phyloP scores from a whole-genome alignment of 2,329 filamentous ascomycete species.

The Verticillium nonalfalfae region DNA sequence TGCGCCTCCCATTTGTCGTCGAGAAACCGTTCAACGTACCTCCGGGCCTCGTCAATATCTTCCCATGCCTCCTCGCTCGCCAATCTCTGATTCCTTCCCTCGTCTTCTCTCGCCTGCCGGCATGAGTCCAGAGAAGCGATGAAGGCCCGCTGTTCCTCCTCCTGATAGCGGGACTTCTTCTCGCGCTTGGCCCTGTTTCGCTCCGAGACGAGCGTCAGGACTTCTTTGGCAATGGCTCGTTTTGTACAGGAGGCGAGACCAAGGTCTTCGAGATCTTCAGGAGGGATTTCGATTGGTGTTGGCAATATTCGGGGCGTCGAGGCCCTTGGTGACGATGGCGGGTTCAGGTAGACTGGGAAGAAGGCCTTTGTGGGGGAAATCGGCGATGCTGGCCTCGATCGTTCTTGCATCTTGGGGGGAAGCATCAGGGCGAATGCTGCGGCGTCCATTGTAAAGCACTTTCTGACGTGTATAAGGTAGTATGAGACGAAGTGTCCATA shows the following conservation, averaged over 20 bases:
- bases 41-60: not conserved
- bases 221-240: not conserved
- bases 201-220: not conserved
- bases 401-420: not conserved
- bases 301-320: not conserved
- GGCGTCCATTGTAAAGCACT: not conserved
- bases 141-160: not conserved
- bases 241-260: not conserved
- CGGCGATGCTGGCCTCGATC: not conserved
- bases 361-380: not conserved
- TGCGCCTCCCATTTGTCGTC: not conserved
- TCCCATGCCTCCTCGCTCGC: not conserved
- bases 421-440: not conserved
- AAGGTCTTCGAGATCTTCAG: not conserved
- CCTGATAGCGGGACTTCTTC: not conserved
- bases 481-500: not conserved
- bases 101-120: not conserved
- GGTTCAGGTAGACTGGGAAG: not conserved
- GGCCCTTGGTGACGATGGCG: not conserved
- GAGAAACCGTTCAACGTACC: not conserved
- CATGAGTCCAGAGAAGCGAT: not conserved
- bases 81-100: not conserved
- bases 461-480: not conserved
- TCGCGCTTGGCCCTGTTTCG: not conserved
- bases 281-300: not conserved